phyloP scores from a whole-genome alignment of 805 yeast genomes.

The Candida insectalens region DNA sequence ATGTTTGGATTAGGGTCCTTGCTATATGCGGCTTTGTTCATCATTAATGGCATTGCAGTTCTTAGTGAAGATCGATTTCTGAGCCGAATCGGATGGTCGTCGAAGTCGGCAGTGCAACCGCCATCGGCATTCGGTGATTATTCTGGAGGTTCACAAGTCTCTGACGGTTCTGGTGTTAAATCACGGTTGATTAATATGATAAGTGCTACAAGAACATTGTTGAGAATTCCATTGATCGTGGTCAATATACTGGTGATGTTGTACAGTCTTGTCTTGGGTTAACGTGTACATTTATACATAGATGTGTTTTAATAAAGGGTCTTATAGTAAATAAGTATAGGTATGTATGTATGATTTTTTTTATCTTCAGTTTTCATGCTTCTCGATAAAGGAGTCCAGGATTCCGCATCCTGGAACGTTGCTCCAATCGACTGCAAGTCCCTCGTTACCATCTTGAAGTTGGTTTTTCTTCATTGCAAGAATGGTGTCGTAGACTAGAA shows the following conservation, averaged over 20 bases:
- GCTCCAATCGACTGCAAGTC: no score
- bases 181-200: conserved; percentile 41
- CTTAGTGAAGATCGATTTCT: conserved; percentile 52
- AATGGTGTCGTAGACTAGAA: conserved; percentile 37
- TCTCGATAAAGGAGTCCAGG: background rate
- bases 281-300: conserved; percentile 3
- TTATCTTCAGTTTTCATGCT: background rate
- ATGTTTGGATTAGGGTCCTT: conserved; percentile 52
- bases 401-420: background rate
- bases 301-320: no score
- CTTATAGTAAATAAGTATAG: conserved; percentile 20
- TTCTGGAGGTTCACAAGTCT: conserved; percentile 3
- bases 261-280: conserved; percentile 46
- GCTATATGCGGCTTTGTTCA: conserved; percentile 39
- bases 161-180: conserved; percentile 27
- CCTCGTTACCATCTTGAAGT: conserved; percentile 1
- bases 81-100: conserved; percentile 33
- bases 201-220: conserved; percentile 47
- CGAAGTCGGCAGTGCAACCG: conserved; percentile 23
- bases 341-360: background rate
- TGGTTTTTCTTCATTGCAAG: conserved; percentile 18
- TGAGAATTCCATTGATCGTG: conserved; percentile 46
- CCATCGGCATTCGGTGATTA: conserved; percentile 19
- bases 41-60: conserved; percentile 48
- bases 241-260: conserved; percentile 40